Evolutionary conservation across 345 rosid species (phyloP), one percentile per base, ranked within the genome.

Genomic region (Brassica nigra): DNA sequence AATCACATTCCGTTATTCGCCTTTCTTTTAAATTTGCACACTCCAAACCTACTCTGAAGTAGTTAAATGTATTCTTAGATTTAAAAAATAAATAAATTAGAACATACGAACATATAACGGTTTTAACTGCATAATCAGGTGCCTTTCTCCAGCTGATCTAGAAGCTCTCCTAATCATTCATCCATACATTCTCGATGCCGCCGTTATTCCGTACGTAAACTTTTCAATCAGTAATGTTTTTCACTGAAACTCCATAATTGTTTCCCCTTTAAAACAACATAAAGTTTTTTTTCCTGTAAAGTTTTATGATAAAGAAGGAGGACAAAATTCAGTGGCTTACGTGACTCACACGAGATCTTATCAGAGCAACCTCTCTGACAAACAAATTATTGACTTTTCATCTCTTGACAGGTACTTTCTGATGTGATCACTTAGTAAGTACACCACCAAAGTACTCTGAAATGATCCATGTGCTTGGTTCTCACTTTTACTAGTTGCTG

Each of bases 271-370:
- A 34, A 34, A 6, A 34, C 37, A 34, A 34, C 37, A 34, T 5
- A 34, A 23, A 23, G 27, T 34, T 5, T 6, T 34, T 34, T 34
- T 34, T 34, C 1, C 7, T 34, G 37, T 34, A 34, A 34, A 0
- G 37, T 34, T 34, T 34, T 34, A 6, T 91, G 93, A 92, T 58
- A 83, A 81, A 78, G 91, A 86, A 63, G 94, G 77, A 6, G 97
- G 97, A 58, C 93, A 94, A 71, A 84, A 49, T 75, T 97, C 97
- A 3, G 88, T 94, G 92, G 93, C 95, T 9, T 92, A 88, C 34
- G 87, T 94, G 8, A 91, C 1, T 23, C 27, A 23, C 86, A n/a
- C 84, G 92, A 66, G 86, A 85, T 70, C 29, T 83, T 2, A 84
- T 85, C 6, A 34, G 57, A 83, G 86, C 36, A 39, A 57, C 66